phyloP scores from a whole-genome alignment of 805 yeast genomes.

The Danielia reshetovae region DNA sequence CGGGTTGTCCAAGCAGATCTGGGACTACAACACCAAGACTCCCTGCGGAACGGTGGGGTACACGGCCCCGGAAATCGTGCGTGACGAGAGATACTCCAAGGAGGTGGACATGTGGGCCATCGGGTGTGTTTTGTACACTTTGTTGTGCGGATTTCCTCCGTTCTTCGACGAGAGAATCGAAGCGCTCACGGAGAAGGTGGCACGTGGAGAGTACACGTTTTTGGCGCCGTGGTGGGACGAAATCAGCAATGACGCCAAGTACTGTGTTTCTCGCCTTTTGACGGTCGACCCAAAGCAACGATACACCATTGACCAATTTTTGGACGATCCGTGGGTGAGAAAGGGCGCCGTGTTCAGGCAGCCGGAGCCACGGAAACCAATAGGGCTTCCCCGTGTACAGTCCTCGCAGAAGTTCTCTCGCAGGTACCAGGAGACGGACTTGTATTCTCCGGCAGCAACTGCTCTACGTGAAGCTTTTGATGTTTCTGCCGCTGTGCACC shows the following conservation, averaged over 20 bases:
- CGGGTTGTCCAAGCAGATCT: conserved; percentile 60
- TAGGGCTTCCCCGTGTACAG: no score
- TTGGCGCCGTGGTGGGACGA: conserved; percentile 89
- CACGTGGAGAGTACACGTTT: conserved; percentile 70
- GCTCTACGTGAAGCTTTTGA: conserved; percentile 85
- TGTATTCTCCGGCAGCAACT: conserved; percentile 70
- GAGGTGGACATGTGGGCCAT: conserved; percentile 72
- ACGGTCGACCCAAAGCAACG: conserved; percentile 67
- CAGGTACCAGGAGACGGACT: conserved; percentile 21
- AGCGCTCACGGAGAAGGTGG: conserved; percentile 61
- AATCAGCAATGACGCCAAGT: conserved; percentile 65
- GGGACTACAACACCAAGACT: conserved; percentile 46
- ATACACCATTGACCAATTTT: conserved; percentile 62
- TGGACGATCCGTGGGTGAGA: conserved; percentile 65
- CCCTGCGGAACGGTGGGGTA: conserved; percentile 78
- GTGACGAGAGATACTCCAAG: conserved; percentile 57
- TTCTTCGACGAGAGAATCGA: conserved; percentile 68
- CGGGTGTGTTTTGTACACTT: conserved; percentile 66
- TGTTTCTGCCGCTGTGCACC: conserved; percentile 79
- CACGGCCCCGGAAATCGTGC: conserved; percentile 63
- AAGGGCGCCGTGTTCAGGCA: conserved; percentile 6
- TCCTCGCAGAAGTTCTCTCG: neutral
- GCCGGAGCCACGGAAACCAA: neutral
- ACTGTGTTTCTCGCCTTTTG: conserved; percentile 59
- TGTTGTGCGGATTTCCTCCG: conserved; percentile 72